phyloP scores from a whole-genome alignment of 352 stramenopile species.

The Phytophthora megakarya region DNA sequence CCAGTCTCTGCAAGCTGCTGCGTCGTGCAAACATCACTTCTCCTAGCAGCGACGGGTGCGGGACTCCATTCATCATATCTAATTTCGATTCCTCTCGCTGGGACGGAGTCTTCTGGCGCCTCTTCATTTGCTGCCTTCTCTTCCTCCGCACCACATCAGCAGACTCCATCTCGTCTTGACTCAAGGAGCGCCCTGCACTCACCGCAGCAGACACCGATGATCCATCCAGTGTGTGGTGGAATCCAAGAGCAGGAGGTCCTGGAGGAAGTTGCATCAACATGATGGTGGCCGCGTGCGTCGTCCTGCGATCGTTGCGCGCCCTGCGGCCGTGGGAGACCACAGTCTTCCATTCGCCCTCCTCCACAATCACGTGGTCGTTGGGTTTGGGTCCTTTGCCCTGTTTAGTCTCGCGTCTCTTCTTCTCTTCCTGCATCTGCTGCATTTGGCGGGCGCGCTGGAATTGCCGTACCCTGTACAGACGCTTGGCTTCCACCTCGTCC shows the following conservation, averaged over 20 bases:
- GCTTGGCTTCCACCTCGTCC: conserved; percentile 39
- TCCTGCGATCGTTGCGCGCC: conserved; percentile 22
- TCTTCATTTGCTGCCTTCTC: conserved; percentile 36
- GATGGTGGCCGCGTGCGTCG: neutral
- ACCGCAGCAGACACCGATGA: conserved; percentile 16
- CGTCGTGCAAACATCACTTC: conserved; percentile 40
- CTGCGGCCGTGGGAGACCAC: conserved; percentile 42
- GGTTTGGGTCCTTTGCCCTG: conserved; percentile 27
- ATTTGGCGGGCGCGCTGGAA: conserved; percentile 26
- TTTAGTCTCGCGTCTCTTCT: conserved; percentile 18
- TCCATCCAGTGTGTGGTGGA: conserved; percentile 14
- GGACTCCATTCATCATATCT: conserved; percentile 24
- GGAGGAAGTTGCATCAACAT: conserved; percentile 12
- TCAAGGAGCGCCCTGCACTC: conserved; percentile 23
- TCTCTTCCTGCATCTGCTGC: conserved; percentile 34
- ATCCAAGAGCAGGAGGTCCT: conserved; percentile 5
- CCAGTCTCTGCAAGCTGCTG: conserved; percentile 67
- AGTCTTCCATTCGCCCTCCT: conserved; percentile 46
- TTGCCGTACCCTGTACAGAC: conserved; percentile 27
- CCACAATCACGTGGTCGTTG: conserved; percentile 29
- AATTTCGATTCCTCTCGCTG: conserved; percentile 15
- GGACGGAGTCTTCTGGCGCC: conserved; percentile 27
- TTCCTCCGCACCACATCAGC: conserved; percentile 24
- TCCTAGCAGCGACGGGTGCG: conserved; percentile 43
- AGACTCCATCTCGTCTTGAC: conserved; percentile 38